Evolutionary conservation across 306 rosid species (phyloP), one percentile per base, ranked within the genome.

Genomic region (Acacia confusa): DNA sequence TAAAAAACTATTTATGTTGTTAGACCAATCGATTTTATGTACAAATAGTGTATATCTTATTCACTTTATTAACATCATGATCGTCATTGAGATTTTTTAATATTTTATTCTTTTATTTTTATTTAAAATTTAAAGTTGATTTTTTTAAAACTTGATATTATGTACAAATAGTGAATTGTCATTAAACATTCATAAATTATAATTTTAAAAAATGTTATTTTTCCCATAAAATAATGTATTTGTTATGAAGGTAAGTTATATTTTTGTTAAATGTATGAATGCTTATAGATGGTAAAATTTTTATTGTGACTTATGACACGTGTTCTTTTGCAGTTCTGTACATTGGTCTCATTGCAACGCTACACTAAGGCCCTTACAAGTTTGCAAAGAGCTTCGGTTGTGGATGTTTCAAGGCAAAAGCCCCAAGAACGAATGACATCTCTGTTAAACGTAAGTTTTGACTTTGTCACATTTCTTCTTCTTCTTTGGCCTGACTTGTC

Each of bases 301-400:
- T 36, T 36, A 36, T 36, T 36, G 40, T 36, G 8, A 36, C 38
- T 34, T 4, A 5, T 48, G 45, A 20, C 20, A 34, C 44, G 48
- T 70, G 7, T 74, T 34, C 48, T 20, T 72, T 43, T 84, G 79
- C 71, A 88, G 92, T 72, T 87, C 27, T 89, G 90, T 44, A 43
- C 48, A 10, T 67, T 89, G 81, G 86, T 87, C 40, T 19, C 90
- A 2, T 50, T 89, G 80, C 92, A 89, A 77, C 83, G 86, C 13
- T 89, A 89, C 66, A 87, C 90, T 12, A 89, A 87, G 80, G 81
- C 87, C 16, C 52, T 89, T 24, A 71, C 92, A 34, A 81, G 22
- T 77, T 36, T 52, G 69, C 92, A 89, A 77, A 89, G 89, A 81
- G 86, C 83, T 83, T 25, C 78, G 15, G 24, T 89, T 7, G 87